Evolutionary conservation across 2,329 filamentous ascomycete species (phyloP).

Genomic region (Mycogone perniciosa): DNA sequence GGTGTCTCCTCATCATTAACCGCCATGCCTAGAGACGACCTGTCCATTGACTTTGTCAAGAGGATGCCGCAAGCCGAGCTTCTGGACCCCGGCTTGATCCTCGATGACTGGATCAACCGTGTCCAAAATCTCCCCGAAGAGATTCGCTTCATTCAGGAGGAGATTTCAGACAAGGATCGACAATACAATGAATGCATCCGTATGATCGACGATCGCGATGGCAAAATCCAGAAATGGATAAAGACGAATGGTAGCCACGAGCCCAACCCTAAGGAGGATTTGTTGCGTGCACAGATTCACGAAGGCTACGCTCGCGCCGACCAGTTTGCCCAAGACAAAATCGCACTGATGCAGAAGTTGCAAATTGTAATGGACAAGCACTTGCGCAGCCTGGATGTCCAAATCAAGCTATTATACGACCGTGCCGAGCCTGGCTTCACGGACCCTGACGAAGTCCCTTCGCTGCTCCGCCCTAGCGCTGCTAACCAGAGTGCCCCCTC

Average conservation of each 20-base stretch:
- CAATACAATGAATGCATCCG: conserved; percentile 62
- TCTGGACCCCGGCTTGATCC: conserved; percentile 60
- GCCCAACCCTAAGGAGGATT: conserved; percentile 68
- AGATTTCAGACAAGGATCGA: conserved; percentile 74
- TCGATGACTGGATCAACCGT: conserved; percentile 71
- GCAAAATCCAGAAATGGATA: conserved; percentile 74
- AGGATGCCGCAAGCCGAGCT: conserved; percentile 58
- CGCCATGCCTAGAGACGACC: conserved; percentile 66
- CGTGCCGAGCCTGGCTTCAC: conserved; percentile 55
- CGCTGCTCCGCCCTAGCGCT: conserved; percentile 52
- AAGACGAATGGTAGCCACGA: conserved; percentile 68
- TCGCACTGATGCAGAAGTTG: conserved; percentile 60
- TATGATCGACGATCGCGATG: conserved; percentile 65
- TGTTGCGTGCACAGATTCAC: conserved; percentile 57
- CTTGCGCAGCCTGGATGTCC: conserved; percentile 53
- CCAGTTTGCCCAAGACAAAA: conserved; percentile 67
- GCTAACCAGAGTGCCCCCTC: conserved; percentile 42
- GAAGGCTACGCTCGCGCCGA: conserved; percentile 65
- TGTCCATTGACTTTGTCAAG: conserved; percentile 63
- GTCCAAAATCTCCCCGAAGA: conserved; percentile 77
- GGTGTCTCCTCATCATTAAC: conserved; percentile 41
- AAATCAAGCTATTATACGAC: conserved; percentile 57
- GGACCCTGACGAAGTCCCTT: conserved; percentile 58
- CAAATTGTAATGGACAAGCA: conserved; percentile 56
- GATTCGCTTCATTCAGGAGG: conserved; percentile 75